Percentiles rank a stretch among this genome's conserved stretches.
Conservation (phyloP, 2,329 filamentous ascomycete species). For the Colletotrichum sp. region DNA sequence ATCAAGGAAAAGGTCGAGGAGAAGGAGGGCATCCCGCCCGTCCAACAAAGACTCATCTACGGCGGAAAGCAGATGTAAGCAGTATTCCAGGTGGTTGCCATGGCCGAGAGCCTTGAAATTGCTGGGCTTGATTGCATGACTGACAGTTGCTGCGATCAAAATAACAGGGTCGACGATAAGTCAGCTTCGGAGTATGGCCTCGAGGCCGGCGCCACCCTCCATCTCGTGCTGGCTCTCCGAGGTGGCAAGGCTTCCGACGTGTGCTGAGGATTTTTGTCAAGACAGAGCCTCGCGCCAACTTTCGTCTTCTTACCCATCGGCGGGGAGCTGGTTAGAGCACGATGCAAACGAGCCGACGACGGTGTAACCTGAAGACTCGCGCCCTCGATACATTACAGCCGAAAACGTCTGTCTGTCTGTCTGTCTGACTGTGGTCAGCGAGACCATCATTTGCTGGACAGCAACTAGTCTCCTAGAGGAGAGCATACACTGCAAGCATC, state of each 20-base stretch:
- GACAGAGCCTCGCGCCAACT: background rate
- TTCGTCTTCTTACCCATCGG: background rate
- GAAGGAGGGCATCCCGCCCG: conserved; percentile 97
- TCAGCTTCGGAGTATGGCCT: conserved; percentile 89
- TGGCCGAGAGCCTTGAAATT: background rate
- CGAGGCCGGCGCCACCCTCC: conserved; percentile 89
- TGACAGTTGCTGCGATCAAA: background rate
- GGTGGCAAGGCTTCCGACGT: conserved; percentile 59
- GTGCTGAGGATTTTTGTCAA: background rate
- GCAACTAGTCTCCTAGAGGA: background rate
- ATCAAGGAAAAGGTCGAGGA: conserved; percentile 99
- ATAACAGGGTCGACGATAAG: conserved; percentile 86
- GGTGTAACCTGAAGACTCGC: background rate
- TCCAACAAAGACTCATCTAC: conserved; percentile 94
- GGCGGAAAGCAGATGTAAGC: conserved; percentile 95
- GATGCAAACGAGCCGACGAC: background rate
- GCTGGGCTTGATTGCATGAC: background rate
- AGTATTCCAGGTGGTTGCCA: background rate
- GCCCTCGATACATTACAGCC: background rate
- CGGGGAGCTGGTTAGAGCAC: background rate
- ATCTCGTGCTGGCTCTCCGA: conserved; percentile 92
- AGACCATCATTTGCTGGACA: background rate
- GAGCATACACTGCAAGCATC: background rate
- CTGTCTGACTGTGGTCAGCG: background rate
- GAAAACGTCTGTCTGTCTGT: background rate